These are phyloP conservation scores for Podosphaera fusca DNA, from an alignment of 2,329 filamentous ascomycete genomes.

Conservation along the genomic window DNA sequence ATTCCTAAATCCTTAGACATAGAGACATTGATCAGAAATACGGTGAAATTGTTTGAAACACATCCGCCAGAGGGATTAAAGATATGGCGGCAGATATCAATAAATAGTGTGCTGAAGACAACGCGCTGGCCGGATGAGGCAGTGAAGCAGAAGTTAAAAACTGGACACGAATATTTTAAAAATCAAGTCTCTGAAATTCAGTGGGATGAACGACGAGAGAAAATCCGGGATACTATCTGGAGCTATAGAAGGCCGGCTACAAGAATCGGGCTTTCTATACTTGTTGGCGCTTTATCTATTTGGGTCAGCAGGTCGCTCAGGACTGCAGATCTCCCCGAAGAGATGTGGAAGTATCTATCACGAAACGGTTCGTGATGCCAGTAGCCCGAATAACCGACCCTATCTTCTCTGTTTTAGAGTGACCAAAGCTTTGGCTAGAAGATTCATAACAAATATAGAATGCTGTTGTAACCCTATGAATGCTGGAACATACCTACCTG, in stretches of 20 bases:
- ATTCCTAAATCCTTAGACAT: constrained; percentile 62
- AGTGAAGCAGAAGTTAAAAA: constrained; percentile 31
- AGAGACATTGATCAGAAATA: constrained; percentile 47
- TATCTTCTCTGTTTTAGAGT: no score
- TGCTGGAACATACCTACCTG: no score
- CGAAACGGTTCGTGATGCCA: no score
- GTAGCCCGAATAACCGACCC: no score
- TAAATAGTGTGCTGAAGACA: constrained; percentile 66
- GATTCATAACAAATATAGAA: no score
- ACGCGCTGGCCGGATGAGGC: constrained; percentile 31
- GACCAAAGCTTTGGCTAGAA: no score
- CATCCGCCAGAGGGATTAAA: constrained; percentile 52
- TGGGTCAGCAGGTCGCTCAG: constrained; percentile 31
- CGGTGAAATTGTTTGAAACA: constrained; percentile 36
- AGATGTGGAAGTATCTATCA: constrained; percentile 5
- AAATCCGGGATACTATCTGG: constrained; percentile 29
- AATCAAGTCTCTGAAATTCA: constrained; percentile 50
- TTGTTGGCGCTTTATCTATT: constrained; percentile 44
- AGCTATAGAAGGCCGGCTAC: constrained; percentile 41
- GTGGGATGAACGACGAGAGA: constrained; percentile 34
- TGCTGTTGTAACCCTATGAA: no score
- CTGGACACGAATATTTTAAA: constrained; percentile 46
- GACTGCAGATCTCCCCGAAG: constrained; percentile 8
- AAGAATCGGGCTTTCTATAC: constrained; percentile 37
- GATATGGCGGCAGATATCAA: constrained; percentile 50